Conservation (phyloP, 176 grass and related monocot species). For the Oryza rufipogon region DNA sequence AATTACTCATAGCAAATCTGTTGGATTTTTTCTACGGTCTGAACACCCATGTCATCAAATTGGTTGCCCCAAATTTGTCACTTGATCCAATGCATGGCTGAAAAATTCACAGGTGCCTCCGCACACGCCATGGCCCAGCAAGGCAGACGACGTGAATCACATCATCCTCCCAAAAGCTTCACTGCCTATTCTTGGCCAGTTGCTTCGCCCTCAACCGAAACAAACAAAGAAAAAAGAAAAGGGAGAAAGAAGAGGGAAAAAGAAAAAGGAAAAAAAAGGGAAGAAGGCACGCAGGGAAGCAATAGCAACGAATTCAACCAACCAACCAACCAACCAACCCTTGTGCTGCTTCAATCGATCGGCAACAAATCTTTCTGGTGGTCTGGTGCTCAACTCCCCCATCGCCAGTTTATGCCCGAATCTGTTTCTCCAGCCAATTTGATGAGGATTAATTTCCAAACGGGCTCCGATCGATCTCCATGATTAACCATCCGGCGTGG, state of each 20-base stretch:
- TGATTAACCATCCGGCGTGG: conserved; percentile 3
- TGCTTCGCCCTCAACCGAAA: not conserved
- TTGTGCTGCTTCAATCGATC: not conserved
- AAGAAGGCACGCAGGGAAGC: not conserved
- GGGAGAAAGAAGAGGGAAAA: not conserved
- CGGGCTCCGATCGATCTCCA: not conserved
- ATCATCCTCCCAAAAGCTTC: not conserved
- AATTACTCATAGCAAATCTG: too few species aligned
- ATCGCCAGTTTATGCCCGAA: not conserved
- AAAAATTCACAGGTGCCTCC: too few species aligned
- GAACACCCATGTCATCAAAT: too few species aligned
- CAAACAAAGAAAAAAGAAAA: not conserved
- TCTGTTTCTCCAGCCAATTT: conserved; percentile 17
- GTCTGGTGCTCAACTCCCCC: not conserved
- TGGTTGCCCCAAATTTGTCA: too few species aligned
- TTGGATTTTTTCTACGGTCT: too few species aligned
- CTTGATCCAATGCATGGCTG: too few species aligned
- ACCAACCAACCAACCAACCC: not conserved
- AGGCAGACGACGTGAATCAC: not conserved
- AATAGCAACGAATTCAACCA: conserved; percentile 8
- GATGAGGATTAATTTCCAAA: not conserved
- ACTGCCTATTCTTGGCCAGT: conserved; percentile 17
- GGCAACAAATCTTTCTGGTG: not conserved
- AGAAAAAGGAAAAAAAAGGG: not conserved
- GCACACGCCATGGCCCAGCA: too few species aligned